Evolutionary conservation across 495 filamentous ascomycete species (phyloP).

Genomic region (Paragyromitra xinjiangensis): DNA sequence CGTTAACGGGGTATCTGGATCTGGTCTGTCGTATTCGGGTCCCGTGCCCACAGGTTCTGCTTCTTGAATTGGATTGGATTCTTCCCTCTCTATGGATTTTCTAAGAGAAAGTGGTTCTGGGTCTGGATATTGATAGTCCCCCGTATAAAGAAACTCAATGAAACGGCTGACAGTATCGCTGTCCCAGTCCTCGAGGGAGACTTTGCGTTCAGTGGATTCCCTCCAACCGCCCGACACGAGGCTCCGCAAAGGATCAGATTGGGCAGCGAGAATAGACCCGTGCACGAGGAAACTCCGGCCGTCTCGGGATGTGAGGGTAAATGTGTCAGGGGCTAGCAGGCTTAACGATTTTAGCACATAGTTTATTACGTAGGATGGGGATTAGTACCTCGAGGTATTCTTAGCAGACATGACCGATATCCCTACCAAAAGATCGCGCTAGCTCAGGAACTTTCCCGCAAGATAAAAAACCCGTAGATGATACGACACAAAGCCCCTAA

Average conservation of each 20-base stretch:
- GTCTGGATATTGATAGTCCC: not conserved
- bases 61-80: not conserved
- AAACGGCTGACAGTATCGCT: conserved; percentile 9
- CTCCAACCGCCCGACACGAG: conserved; percentile 7
- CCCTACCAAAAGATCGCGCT: not conserved
- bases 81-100: not conserved
- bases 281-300: not conserved
- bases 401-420: not conserved
- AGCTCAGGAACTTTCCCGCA: no score
- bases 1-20: not conserved
- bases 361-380: not conserved
- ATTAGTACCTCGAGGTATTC: not conserved
- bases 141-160: conserved; percentile 12
- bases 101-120: not conserved
- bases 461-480: no score
- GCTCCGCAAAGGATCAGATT: not conserved
- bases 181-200: conserved; percentile 1
- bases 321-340: not conserved
- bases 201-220: conserved; percentile 3
- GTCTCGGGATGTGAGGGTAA: not conserved
- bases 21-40: not conserved
- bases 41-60: not conserved
- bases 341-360: not conserved
- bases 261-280: not conserved
- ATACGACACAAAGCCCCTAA: no score